These are phyloP conservation scores for Kockiozyma suomiensis DNA, from an alignment of 805 yeast species.

Conservation along the genomic window DNA sequence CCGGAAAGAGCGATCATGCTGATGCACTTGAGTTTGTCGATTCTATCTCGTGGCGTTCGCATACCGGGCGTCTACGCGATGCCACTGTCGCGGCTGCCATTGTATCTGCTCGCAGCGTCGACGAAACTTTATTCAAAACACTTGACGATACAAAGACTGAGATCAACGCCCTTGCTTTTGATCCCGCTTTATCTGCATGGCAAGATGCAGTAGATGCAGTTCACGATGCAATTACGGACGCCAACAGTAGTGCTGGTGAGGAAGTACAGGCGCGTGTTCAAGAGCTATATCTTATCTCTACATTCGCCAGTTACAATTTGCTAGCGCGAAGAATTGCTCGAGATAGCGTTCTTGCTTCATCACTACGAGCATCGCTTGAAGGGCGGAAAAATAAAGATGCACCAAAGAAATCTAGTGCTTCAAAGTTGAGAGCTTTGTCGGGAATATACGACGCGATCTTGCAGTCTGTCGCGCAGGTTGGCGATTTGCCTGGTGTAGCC, in stretches of 20 bases:
- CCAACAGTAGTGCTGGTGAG: slow-evolving; percentile 15
- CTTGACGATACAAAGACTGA: slow-evolving; percentile 34
- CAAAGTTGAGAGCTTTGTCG: slow-evolving; percentile 41
- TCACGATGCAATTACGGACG: slow-evolving; percentile 49
- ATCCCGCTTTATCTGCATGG: slow-evolving; percentile 63
- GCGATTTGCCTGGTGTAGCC: slow-evolving; percentile 89
- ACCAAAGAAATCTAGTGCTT: slow-evolving; percentile 11
- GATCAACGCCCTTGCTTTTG: slow-evolving; percentile 47
- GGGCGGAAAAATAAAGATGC: slow-evolving; percentile 7
- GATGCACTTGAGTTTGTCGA: slow-evolving; percentile 45
- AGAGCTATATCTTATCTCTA: slow-evolving; percentile 72
- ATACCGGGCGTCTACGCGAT: slow-evolving; percentile 64
- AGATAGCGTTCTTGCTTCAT: slow-evolving; percentile 47
- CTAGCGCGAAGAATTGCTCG: slow-evolving; percentile 70
- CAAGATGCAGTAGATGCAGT: slow-evolving; percentile 68
- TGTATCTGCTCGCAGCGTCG: slow-evolving; percentile 38
- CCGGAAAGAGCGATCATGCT: slow-evolving; percentile 22
- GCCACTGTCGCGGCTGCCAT: slow-evolving; percentile 64
- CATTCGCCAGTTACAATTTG: slow-evolving; percentile 72
- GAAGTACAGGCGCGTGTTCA: slow-evolving; percentile 54
- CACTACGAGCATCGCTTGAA: slow-evolving; percentile 13
- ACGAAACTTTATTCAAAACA: slow-evolving; percentile 28
- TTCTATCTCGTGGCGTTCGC: slow-evolving; percentile 59
- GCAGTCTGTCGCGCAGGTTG: slow-evolving; percentile 58
- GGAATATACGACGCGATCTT: slow-evolving; percentile 56